These are phyloP conservation scores for Wickerhamiella parazyma DNA, from an alignment of 805 yeast species.

Conservation along the genomic window DNA sequence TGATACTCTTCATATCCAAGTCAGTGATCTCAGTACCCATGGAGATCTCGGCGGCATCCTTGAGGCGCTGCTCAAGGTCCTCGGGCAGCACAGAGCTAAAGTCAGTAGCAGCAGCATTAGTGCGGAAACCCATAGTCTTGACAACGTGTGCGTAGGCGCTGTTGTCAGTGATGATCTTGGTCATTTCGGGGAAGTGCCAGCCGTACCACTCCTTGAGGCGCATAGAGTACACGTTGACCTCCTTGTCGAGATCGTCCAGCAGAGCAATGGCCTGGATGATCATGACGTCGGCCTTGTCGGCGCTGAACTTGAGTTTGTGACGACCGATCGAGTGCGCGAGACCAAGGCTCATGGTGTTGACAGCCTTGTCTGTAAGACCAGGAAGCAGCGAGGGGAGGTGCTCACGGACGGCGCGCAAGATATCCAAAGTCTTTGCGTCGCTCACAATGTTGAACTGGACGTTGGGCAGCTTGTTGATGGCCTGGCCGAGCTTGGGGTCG, in stretches of 20 bases:
- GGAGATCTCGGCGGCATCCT: constrained; percentile 94
- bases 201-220: constrained; percentile 99
- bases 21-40: constrained; percentile 99
- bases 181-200: constrained; percentile 99
- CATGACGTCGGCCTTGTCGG: constrained; percentile 98
- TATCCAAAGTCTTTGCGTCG: constrained; percentile 88
- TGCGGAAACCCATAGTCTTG: constrained; percentile 84
- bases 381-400: constrained; percentile 88
- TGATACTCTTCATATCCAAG: constrained; percentile 74
- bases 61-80: constrained; percentile 80
- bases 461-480: constrained; percentile 82
- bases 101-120: constrained; percentile 82
- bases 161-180: constrained; percentile 90
- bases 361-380: constrained; percentile 72
- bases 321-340: constrained; percentile 98
- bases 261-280: constrained; percentile 97
- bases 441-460: constrained; percentile 77
- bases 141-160: constrained; percentile 93
- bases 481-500: constrained; percentile 90
- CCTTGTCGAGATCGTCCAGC: constrained; percentile 93
- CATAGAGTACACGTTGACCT: constrained; percentile 96
- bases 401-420: constrained; percentile 91
- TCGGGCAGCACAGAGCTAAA: constrained; percentile 85
- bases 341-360: constrained; percentile 94
- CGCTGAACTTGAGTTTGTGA: constrained; percentile 92